These are phyloP conservation scores for Fraxinus nigra DNA, from an alignment of 305 asterid species.

Conservation along the genomic window DNA sequence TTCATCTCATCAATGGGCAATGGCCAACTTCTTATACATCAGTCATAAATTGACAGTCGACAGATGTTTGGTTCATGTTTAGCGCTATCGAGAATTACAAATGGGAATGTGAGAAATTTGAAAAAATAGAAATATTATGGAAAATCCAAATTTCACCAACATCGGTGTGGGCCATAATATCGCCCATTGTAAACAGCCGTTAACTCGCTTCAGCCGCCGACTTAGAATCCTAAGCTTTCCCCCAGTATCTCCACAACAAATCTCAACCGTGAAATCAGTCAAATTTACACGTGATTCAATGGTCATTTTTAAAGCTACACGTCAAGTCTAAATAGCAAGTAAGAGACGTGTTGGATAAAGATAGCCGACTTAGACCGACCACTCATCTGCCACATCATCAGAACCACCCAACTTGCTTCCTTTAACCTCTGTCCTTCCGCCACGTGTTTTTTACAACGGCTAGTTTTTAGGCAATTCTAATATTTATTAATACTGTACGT, in stretches of 20 bases:
- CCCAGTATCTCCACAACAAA: background rate
- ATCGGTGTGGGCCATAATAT: background rate
- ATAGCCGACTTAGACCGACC: background rate
- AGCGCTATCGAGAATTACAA: background rate
- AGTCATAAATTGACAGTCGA: no score
- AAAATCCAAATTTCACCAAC: background rate
- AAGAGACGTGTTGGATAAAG: background rate
- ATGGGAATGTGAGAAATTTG: background rate
- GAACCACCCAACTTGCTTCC: background rate
- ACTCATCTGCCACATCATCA: background rate
- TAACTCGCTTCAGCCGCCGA: slow-evolving; percentile 30
- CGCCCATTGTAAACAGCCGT: background rate
- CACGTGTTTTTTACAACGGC: slow-evolving; percentile 69
- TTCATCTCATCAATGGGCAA: background rate
- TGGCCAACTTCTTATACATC: background rate
- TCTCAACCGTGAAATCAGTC: background rate
- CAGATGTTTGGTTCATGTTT: background rate
- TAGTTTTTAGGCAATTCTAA: slow-evolving; percentile 34
- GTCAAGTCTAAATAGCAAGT: background rate
- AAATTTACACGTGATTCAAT: background rate
- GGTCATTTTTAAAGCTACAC: background rate
- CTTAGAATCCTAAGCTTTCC: slow-evolving; percentile 19
- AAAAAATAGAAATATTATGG: background rate
- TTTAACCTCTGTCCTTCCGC: background rate
- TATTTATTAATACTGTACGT: background rate